A percentile compares a stretch with the other conserved stretches of the same genome.
Conservation (phyloP, 805 yeast species). For the Candida saitoana region DNA sequence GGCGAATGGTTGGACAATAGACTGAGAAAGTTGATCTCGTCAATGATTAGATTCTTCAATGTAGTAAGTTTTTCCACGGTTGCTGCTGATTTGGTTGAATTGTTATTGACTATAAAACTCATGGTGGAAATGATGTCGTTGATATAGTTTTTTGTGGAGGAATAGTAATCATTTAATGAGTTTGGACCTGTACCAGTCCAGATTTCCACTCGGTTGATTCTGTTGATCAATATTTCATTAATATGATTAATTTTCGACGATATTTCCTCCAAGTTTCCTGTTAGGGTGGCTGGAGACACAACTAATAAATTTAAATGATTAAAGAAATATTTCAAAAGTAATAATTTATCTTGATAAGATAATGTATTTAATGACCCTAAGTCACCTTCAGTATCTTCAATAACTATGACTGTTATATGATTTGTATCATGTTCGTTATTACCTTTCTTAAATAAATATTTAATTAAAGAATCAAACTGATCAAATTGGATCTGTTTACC, state of each 20-base stretch:
- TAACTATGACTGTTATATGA: constrained; percentile 28
- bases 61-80: constrained; percentile 19
- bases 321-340: constrained; percentile 34
- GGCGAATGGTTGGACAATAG: constrained; percentile 23
- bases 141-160: constrained; percentile 7
- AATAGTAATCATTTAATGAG: constrained; percentile 8
- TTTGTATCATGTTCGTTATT: constrained; percentile 31
- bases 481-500: neutral
- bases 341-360: constrained; percentile 21
- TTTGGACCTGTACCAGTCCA: constrained; percentile 39
- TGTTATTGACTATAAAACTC: constrained; percentile 26
- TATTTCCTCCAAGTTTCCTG: constrained; percentile 1
- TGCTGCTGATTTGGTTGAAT: constrained; percentile 20
- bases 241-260: constrained; percentile 16
- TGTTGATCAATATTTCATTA: constrained; percentile 21
- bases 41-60: constrained; percentile 22
- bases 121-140: constrained; percentile 31
- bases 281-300: constrained; percentile 8
- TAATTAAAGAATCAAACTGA: constrained; percentile 16
- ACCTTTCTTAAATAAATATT: constrained; percentile 26
- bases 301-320: constrained; percentile 34
- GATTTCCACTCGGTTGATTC: constrained; percentile 38
- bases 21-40: constrained; percentile 27
- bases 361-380: constrained; percentile 21
- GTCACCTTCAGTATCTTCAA: constrained; percentile 5